Evolutionary conservation across 1,284 basidiomycete genomes (phyloP).

Genomic region (Moesziomyces antarcticus): DNA sequence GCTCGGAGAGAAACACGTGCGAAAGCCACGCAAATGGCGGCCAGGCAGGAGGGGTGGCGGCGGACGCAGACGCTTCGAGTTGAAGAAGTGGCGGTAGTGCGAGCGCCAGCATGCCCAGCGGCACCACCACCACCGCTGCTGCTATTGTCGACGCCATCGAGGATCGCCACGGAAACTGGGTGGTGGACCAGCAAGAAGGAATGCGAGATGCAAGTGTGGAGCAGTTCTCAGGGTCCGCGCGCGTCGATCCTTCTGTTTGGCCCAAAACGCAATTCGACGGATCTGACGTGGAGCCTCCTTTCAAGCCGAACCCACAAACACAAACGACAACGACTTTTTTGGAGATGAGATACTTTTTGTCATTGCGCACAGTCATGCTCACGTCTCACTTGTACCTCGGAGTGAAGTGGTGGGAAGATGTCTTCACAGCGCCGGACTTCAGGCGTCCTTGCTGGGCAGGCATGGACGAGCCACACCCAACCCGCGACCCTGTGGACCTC

Average conservation of each 20-base stretch:
- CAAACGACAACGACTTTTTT: too few relatives aligned
- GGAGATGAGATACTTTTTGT: too few relatives aligned
- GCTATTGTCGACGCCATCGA: conserved; percentile 18
- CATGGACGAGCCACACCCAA: not conserved
- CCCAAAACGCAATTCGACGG: too few relatives aligned
- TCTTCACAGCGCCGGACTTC: conserved; percentile 44
- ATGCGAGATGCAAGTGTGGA: too few relatives aligned
- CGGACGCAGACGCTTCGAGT: conserved; percentile 11
- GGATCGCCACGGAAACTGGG: not conserved
- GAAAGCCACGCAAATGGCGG: conserved; percentile 31
- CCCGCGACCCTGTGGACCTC: conserved; percentile 31
- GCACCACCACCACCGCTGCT: conserved; percentile 27
- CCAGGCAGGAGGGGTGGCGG: conserved; percentile 9
- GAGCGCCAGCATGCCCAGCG: conserved; percentile 13
- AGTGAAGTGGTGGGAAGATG: conserved; percentile 6
- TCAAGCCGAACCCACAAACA: too few relatives aligned
- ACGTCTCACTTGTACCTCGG: too few relatives aligned
- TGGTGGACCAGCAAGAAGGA: too few relatives aligned
- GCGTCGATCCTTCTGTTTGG: too few relatives aligned
- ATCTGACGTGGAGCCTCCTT: too few relatives aligned
- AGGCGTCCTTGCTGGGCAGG: conserved; percentile 16
- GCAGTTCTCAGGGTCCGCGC: too few relatives aligned
- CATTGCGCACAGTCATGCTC: too few relatives aligned
- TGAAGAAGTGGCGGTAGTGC: conserved; percentile 32
- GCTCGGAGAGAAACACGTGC: conserved; percentile 10